Base-by-base conservation (phyloP, 179 eudicot genomes). In the Silene coronaria region DNA sequence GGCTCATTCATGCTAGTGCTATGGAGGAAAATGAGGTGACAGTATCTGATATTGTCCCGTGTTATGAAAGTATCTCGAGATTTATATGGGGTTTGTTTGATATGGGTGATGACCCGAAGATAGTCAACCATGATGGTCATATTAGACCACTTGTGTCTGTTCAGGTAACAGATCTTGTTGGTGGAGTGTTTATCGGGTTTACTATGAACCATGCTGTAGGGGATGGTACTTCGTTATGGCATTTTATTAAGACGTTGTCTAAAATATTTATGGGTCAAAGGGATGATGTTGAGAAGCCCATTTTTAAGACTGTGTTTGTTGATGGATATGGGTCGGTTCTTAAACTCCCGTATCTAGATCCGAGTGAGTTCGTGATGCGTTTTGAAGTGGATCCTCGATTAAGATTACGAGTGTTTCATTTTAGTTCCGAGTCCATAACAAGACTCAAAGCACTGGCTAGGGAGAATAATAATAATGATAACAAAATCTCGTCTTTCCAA, bases 111-210 rank as follows among this genome's bases (percentile, higher is more conserved):
- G 75, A 72, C 14, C 1, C 4, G 27, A 19, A n/a, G 3, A 17
- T 72, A 7, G 75, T 72, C 9, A 72, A 72, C 48, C 75, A 72
- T 55, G 65, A 55, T 12, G 75, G 75, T 30, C 75, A 72, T 28
- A 55, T 19, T 72, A 30, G 48, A 28, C 27, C 75, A 0, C 75
- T 72, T 1, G 2, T 72, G 21, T 57, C 75, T 0, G 48, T 72
- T 57, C 65, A 72, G 12, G 75, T 72, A 11, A 72, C 75, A 30
- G 75, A 72, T 28, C 75, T 72, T n/a, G 48, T 55, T 10, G 75
- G 57, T 21, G 75, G 75, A 13, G 64, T 72, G 38, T 72, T 72
- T 21, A 72, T 72, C 63, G 75, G 75, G 64, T 72, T 72, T 57
- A 30, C 51, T 9, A 72, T 72, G 75, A 72, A 72, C 48, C 75